These are phyloP conservation scores for Lentinula novae-zelandiae DNA, from an alignment of 1,284 basidiomycete genomes.

Conservation along the genomic window DNA sequence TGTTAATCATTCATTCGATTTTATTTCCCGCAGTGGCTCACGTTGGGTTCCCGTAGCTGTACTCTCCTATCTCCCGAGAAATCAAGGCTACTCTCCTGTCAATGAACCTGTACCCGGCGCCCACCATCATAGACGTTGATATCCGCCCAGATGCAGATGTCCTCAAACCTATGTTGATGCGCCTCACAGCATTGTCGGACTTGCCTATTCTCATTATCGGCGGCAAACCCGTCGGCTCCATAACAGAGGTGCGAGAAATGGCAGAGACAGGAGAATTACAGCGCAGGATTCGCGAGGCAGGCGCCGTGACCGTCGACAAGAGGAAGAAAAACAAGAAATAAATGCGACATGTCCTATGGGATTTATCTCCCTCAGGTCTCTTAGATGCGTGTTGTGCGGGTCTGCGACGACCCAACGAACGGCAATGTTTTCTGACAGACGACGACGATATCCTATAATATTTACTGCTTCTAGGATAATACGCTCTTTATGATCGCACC, in stretches of 20 bases:
- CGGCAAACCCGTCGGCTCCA: slow-evolving; percentile 55
- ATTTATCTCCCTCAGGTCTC: background rate
- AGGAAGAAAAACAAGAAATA: slow-evolving; percentile 48
- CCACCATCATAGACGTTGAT: slow-evolving; percentile 75
- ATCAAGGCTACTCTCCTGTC: slow-evolving; percentile 57
- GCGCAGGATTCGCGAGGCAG: slow-evolving; percentile 49
- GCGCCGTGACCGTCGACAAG: slow-evolving; percentile 52
- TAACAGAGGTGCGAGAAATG: slow-evolving; percentile 53
- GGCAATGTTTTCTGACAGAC: background rate
- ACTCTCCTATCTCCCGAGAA: slow-evolving; percentile 64
- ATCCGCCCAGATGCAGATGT: slow-evolving; percentile 53
- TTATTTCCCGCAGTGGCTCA: slow-evolving; percentile 3
- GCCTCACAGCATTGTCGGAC: slow-evolving; percentile 50
- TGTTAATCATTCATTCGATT: slow-evolving; percentile 19
- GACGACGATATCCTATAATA: background rate
- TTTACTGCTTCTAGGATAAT: background rate
- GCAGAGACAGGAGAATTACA: slow-evolving; percentile 49
- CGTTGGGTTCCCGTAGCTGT: slow-evolving; percentile 35
- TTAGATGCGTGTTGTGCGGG: background rate
- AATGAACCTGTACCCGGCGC: slow-evolving; percentile 62
- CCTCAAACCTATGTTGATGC: slow-evolving; percentile 34
- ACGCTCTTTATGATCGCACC: background rate
- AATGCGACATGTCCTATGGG: background rate
- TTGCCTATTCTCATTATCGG: slow-evolving; percentile 73
- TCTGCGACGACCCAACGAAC: background rate